A percentile compares a stretch with the other conserved stretches of the same genome.
phyloP scores from a whole-genome alignment of 2,329 filamentous ascomycete species.

The Pseudofabraea citricarpa region DNA sequence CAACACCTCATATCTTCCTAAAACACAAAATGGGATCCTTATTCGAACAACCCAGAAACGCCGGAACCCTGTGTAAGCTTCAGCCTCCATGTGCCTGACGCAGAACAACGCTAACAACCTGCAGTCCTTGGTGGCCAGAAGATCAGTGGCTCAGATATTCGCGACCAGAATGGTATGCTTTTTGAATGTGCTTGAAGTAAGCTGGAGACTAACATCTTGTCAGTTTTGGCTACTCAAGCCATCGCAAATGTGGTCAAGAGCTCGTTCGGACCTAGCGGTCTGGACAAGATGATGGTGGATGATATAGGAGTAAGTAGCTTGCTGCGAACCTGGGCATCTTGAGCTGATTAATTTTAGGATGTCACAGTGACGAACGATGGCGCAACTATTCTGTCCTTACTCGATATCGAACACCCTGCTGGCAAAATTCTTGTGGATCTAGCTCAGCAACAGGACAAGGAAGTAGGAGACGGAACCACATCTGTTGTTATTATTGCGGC shows the following conservation, averaged over 20 bases:
- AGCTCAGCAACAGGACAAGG: slow-evolving; percentile 97
- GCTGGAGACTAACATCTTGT: slow-evolving; percentile 9
- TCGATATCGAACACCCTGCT: slow-evolving; percentile 96
- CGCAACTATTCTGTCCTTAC: slow-evolving; percentile 88
- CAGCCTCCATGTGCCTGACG: not conserved
- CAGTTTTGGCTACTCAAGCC: slow-evolving; percentile 89
- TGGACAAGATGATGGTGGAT: slow-evolving; percentile 99
- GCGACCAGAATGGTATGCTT: slow-evolving; percentile 83
- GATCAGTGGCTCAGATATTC: slow-evolving; percentile 93
- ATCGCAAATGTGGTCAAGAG: slow-evolving; percentile 99
- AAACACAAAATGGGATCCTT: slow-evolving; percentile 77
- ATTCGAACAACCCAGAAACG: slow-evolving; percentile 90
- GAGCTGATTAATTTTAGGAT: slow-evolving; percentile 52
- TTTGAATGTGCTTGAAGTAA: slow-evolving; percentile 10
- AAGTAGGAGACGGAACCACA: slow-evolving; percentile 97
- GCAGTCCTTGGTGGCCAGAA: slow-evolving; percentile 90
- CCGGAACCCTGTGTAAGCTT: slow-evolving; percentile 80
- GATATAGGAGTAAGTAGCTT: slow-evolving; percentile 76
- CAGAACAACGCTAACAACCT: slow-evolving; percentile 21
- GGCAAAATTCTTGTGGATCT: slow-evolving; percentile 98
- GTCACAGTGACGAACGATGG: slow-evolving; percentile 99
- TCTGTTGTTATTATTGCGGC: slow-evolving; percentile 96
- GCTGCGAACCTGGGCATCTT: slow-evolving; percentile 2
- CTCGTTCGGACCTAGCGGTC: slow-evolving; percentile 92
- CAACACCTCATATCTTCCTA: too few relatives aligned